A percentile compares a stretch with the other conserved stretches of the same genome.
These are phyloP conservation scores for Condylostoma magnum DNA, from an alignment of 169 alveolate genomes.

Conservation along the genomic window DNA sequence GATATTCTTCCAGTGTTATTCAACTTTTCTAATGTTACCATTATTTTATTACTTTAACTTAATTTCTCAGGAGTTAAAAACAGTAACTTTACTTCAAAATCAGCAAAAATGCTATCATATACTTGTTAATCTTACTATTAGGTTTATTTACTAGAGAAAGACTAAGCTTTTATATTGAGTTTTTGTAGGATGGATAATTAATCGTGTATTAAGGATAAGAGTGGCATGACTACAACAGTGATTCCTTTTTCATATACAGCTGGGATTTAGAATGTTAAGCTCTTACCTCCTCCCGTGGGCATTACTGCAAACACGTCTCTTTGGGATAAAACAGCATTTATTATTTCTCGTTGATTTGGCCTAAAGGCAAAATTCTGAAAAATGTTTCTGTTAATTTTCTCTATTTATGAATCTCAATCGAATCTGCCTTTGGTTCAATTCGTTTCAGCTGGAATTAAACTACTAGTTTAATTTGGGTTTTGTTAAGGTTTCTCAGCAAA, in stretches of 20 bases:
- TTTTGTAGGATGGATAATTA: constrained; percentile 56
- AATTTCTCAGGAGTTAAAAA: constrained; percentile 95
- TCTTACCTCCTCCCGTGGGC: constrained; percentile 99
- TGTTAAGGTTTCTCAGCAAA: not conserved
- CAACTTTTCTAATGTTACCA: constrained; percentile 64
- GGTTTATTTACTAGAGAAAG: not conserved
- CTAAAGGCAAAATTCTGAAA: constrained; percentile 65
- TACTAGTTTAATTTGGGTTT: constrained; percentile 3
- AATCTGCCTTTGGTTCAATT: not conserved
- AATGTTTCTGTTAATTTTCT: constrained; percentile 23
- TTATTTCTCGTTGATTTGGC: constrained; percentile 74
- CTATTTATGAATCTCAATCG: not conserved
- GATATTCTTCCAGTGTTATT: constrained; percentile 75
- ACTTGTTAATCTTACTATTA: not conserved
- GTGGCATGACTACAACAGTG: constrained; percentile 95
- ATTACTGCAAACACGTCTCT: constrained; percentile 89
- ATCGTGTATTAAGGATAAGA: constrained; percentile 93
- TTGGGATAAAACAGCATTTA: constrained; percentile 69
- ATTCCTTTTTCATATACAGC: constrained; percentile 85
- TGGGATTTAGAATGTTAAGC: constrained; percentile 93
- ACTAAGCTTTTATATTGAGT: not conserved
- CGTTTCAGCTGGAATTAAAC: not conserved
- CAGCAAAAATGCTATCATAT: not conserved
- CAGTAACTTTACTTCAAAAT: constrained; percentile 45
- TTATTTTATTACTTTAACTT: constrained; percentile 74